Percentiles rank a stretch among this genome's conserved stretches.
These are phyloP conservation scores for Russula abietina DNA, from an alignment of 768 basidiomycete species.

Conservation along the genomic window DNA sequence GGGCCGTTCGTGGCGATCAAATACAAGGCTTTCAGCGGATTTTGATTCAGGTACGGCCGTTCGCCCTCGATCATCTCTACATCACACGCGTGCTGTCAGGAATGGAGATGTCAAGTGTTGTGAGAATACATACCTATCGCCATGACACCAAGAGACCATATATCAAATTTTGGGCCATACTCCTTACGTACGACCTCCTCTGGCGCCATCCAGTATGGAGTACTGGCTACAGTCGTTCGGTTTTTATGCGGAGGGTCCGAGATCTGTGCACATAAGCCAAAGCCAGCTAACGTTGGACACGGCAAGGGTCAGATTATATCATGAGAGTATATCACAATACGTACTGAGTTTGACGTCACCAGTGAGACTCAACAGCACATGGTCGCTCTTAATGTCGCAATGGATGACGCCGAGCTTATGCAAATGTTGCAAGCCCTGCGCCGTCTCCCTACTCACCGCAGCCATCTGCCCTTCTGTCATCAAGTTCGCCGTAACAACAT, in stretches of 20 bases:
- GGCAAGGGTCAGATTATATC: not conserved
- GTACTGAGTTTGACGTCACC: conserved; percentile 98
- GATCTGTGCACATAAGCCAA: conserved; percentile 96
- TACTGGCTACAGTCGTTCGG: conserved; percentile 96
- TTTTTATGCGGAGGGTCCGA: conserved; percentile 78
- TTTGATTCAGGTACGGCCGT: conserved; percentile 93
- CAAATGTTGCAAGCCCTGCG: conserved; percentile 89
- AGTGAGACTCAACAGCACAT: conserved; percentile 83
- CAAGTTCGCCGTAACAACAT: conserved; percentile 90
- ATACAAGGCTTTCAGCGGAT: conserved; percentile 92
- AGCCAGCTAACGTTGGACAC: conserved; percentile 55
- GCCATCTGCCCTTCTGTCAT: conserved; percentile 68
- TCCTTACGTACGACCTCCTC: conserved; percentile 97
- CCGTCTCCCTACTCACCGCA: conserved; percentile 88
- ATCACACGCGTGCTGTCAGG: not conserved
- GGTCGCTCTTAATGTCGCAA: conserved; percentile 98
- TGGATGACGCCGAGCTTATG: conserved; percentile 98
- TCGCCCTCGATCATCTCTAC: conserved; percentile 98
- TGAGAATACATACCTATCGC: conserved; percentile 67
- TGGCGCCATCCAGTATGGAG: conserved; percentile 99
- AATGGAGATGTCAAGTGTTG: conserved; percentile 29
- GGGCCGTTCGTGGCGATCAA: conserved; percentile 98
- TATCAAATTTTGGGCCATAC: conserved; percentile 95
- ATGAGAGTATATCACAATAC: conserved; percentile 32
- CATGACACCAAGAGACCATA: conserved; percentile 74